Percentiles rank a stretch among this genome's conserved stretches.
Evolutionary conservation across 1,284 basidiomycete genomes (phyloP).

Genomic region (Salmacisia buchloeana): DNA sequence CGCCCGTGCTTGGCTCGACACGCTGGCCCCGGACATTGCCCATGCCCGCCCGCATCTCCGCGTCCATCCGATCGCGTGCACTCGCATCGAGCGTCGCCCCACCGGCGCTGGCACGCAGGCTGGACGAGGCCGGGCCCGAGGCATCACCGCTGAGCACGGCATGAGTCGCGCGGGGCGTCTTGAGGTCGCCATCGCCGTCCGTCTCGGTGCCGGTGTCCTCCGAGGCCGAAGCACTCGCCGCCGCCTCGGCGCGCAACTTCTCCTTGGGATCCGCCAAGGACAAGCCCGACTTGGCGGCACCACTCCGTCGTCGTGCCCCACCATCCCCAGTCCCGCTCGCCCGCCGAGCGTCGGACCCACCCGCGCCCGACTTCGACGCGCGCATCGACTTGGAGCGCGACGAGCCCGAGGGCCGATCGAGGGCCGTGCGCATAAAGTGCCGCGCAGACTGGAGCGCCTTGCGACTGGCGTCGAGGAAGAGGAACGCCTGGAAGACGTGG

Average conservation of each 20-base stretch:
- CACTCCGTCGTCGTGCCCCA: no score
- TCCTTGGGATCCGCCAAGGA: neutral
- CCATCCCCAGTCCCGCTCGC: neutral
- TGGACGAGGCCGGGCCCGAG: no score
- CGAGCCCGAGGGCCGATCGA: neutral
- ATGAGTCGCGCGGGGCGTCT: no score
- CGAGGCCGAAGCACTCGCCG: neutral
- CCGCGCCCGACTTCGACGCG: neutral
- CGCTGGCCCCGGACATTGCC: conserved; percentile 4
- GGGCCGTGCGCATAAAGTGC: conserved; percentile 42
- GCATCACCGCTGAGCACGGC: no score
- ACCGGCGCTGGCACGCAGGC: neutral
- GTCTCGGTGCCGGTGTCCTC: conserved; percentile 1
- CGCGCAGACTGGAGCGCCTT: conserved; percentile 48
- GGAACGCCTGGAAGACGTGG: conserved; percentile 50
- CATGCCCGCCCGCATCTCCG: conserved; percentile 3
- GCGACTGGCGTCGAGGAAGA: conserved; percentile 48
- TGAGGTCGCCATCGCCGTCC: neutral
- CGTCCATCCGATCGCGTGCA: conserved; percentile 2
- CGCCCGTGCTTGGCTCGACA: conserved; percentile 2
- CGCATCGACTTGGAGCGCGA: neutral
- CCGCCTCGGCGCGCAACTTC: neutral
- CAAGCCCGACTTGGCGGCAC: no score
- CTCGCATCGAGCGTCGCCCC: neutral
- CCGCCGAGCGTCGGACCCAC: neutral